Conservation (phyloP, 768 basidiomycete genomes). For the Leccinellum albellum region DNA sequence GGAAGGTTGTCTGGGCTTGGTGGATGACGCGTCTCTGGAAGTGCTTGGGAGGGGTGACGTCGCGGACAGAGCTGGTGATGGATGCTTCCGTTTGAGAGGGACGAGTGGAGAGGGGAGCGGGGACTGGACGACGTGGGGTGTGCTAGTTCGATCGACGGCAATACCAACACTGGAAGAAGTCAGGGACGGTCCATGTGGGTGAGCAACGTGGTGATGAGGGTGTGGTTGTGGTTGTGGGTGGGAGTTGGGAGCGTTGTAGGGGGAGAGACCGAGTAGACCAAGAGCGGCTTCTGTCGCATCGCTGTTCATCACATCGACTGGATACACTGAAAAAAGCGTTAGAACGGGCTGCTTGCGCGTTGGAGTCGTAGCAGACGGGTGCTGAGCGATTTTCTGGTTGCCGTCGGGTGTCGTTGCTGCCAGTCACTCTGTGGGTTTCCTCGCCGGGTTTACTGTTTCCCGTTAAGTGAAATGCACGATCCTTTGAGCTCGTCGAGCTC, state of each 20-base stretch:
- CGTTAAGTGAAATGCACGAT: neutral
- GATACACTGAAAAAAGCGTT: conserved; percentile 7
- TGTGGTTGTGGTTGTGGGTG: conserved; percentile 25
- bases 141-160: conserved; percentile 22
- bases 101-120: conserved; percentile 28
- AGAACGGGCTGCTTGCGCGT: conserved; percentile 3
- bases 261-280: conserved; percentile 51
- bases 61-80: conserved; percentile 18
- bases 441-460: conserved; percentile 5
- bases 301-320: conserved; percentile 38
- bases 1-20: conserved; percentile 14
- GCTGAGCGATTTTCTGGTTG: conserved; percentile 16
- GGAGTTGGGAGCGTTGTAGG: conserved; percentile 31
- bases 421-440: neutral
- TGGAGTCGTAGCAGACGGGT: conserved; percentile 7
- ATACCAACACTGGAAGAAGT: conserved; percentile 23
- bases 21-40: conserved; percentile 5
- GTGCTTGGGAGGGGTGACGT: conserved; percentile 7
- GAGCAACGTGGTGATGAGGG: conserved; percentile 22
- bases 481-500: conserved; percentile 15
- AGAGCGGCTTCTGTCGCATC: conserved; percentile 61
- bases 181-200: conserved; percentile 27
- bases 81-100: conserved; percentile 42
- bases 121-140: conserved; percentile 20
- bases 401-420: conserved; percentile 4